phyloP scores from a whole-genome alignment of 2,329 filamentous ascomycete species.

The Neofusicoccum ribis region DNA sequence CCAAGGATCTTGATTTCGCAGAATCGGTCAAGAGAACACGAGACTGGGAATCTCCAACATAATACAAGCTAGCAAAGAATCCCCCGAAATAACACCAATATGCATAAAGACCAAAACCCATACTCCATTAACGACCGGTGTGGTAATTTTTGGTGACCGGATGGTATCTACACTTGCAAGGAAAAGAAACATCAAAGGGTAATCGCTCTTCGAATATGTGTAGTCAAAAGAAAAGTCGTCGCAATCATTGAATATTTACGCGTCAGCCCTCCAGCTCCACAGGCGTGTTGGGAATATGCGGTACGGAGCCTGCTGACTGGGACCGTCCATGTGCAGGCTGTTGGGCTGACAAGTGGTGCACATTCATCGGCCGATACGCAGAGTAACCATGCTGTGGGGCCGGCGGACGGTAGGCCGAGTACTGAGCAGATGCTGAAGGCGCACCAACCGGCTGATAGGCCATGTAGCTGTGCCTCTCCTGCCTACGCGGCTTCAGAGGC shows the following conservation, averaged over 20 bases:
- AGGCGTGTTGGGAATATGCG: background rate
- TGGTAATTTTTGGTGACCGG: background rate
- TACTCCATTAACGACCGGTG: background rate
- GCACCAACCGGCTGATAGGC: background rate
- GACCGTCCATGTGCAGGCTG: background rate
- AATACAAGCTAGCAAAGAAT: too few species aligned
- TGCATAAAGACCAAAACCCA: too few species aligned
- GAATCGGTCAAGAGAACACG: too few species aligned
- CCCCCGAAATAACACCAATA: too few species aligned
- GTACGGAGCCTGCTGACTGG: background rate
- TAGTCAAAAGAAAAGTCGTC: background rate
- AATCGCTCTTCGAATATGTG: background rate
- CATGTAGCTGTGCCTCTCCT: constrained; percentile 7
- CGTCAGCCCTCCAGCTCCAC: background rate
- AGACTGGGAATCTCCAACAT: too few species aligned
- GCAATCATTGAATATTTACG: background rate
- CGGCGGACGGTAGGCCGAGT: background rate
- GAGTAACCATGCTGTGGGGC: background rate
- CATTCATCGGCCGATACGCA: background rate
- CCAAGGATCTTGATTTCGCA: too few species aligned
- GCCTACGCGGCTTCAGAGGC: background rate
- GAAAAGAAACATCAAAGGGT: too few species aligned
- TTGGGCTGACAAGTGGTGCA: background rate
- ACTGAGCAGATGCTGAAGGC: background rate
- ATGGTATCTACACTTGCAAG: background rate